A percentile compares a stretch with the other conserved stretches of the same genome.
Evolutionary conservation across 1,139 yeast species (phyloP).

Genomic region (Yamadazyma sp.): DNA sequence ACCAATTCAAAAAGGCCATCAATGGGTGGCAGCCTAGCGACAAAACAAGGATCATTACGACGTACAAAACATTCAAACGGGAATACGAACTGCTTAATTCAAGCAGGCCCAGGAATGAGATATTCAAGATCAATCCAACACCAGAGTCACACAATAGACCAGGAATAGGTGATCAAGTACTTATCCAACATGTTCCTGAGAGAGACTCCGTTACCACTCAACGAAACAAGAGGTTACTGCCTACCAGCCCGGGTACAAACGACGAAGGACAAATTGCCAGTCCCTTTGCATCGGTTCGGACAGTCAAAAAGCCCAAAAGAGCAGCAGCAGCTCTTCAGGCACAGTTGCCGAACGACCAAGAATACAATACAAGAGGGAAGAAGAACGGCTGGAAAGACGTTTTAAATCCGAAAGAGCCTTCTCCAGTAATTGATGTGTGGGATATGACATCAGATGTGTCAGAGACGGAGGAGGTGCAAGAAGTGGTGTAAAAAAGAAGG

Average conservation of each 20-base stretch:
- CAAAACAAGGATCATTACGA: neutral
- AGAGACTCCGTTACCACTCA: no score
- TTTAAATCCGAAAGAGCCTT: neutral
- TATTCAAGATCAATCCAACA: constrained; percentile 4
- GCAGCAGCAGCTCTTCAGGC: no score
- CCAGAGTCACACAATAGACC: neutral
- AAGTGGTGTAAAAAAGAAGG: neutral
- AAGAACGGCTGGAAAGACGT: neutral
- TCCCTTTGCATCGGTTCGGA: no score
- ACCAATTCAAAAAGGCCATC: constrained; percentile 5
- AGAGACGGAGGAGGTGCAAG: neutral
- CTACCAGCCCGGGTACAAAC: no score
- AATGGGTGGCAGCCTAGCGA: neutral
- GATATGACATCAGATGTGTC: neutral
- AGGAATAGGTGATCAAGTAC: no score
- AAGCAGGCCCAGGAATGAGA: constrained; percentile 7
- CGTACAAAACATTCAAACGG: neutral
- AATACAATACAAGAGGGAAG: neutral
- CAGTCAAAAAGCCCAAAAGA: no score
- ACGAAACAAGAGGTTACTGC: no score
- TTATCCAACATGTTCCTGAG: no score
- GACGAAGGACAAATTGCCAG: no score
- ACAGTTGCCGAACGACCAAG: no score
- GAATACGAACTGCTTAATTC: neutral
- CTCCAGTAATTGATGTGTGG: neutral